Percentiles rank a stretch among this genome's conserved stretches.
Evolutionary conservation across 208 protist genomes (phyloP).

Genomic region (Trypanosoma mega): DNA sequence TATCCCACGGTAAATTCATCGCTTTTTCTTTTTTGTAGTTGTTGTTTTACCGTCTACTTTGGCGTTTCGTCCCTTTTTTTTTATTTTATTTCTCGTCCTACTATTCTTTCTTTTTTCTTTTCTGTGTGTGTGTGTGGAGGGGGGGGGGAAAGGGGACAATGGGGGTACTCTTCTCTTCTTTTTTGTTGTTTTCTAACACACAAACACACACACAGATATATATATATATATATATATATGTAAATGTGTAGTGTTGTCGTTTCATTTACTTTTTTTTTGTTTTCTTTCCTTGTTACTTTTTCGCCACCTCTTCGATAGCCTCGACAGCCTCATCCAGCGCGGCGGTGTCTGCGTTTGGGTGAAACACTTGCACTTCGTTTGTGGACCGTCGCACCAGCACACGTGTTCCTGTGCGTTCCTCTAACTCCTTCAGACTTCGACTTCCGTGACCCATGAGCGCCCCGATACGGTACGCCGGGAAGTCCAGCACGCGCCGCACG

Average conservation of each 20-base stretch:
- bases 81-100: neutral
- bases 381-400: conserved; percentile 34
- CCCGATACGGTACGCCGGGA: conserved; percentile 26
- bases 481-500: conserved; percentile 33
- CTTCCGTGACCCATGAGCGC: conserved; percentile 35
- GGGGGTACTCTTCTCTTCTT: too few relatives aligned
- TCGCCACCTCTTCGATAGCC: conserved; percentile 19
- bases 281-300: conserved; percentile 5
- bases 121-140: too few relatives aligned
- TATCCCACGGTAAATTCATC: too few relatives aligned
- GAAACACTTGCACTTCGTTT: conserved; percentile 43
- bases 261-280: conserved; percentile 11
- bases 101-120: neutral
- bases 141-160: too few relatives aligned
- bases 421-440: conserved; percentile 33
- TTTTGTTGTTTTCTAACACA: too few relatives aligned
- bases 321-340: conserved; percentile 33
- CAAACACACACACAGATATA: too few relatives aligned
- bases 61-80: too few relatives aligned
- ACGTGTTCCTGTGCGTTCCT: conserved; percentile 35
- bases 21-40: too few relatives aligned
- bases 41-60: too few relatives aligned
- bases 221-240: too few relatives aligned
- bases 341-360: conserved; percentile 28
- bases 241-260: too few relatives aligned